Evolutionary conservation across 2,329 filamentous ascomycete species (phyloP).

Genomic region (Sporothrix schenckii): DNA sequence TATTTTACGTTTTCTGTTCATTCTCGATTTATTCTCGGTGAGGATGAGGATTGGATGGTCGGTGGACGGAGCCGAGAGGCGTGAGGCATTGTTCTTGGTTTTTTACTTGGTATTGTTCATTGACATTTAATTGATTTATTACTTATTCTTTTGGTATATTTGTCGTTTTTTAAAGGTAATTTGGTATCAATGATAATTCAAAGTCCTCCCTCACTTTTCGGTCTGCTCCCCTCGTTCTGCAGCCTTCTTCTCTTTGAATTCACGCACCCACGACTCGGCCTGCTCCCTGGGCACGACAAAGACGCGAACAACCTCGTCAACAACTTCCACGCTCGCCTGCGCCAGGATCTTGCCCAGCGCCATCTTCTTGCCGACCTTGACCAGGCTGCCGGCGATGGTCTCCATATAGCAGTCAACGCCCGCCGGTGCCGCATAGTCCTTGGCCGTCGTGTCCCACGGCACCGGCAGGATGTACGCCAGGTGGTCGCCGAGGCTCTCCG

Average conservation of each 20-base stretch:
- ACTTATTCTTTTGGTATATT: constrained; percentile 5
- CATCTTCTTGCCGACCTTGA: constrained; percentile 89
- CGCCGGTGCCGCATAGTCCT: constrained; percentile 69
- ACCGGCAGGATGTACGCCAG: constrained; percentile 82
- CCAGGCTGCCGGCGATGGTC: constrained; percentile 74
- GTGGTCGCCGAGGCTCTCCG: constrained; percentile 73
- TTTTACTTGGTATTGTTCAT: constrained; percentile 23
- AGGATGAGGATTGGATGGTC: background rate
- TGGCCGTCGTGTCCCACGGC: constrained; percentile 71
- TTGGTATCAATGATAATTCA: too few species aligned
- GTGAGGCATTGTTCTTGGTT: background rate
- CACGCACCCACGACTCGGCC: constrained; percentile 75
- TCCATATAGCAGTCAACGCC: constrained; percentile 88
- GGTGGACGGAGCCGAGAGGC: background rate
- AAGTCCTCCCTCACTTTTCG: too few species aligned
- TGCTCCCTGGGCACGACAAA: constrained; percentile 76
- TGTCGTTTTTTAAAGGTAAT: too few species aligned
- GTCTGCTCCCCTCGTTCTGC: constrained; percentile 47
- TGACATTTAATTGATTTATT: background rate
- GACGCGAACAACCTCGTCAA: constrained; percentile 81
- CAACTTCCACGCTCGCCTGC: constrained; percentile 75
- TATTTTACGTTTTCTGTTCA: background rate
- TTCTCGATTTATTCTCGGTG: background rate
- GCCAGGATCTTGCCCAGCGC: constrained; percentile 72
- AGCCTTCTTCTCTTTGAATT: constrained; percentile 77